These are phyloP conservation scores for Ilex aquifolium DNA, from an alignment of 257 asterid species.

Conservation along the genomic window DNA sequence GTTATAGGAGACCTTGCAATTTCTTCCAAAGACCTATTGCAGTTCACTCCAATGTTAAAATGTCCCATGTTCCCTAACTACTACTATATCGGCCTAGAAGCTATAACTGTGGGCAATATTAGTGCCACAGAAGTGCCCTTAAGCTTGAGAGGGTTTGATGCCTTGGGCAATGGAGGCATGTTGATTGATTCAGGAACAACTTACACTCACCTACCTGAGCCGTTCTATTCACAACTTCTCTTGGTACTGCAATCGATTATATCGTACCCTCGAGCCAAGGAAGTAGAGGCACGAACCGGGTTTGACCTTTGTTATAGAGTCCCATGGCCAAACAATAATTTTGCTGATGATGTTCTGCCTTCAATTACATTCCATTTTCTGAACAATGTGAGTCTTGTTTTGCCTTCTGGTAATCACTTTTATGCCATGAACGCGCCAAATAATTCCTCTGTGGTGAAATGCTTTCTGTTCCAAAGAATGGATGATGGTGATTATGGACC, in stretches of 20 bases:
- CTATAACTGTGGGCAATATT: constrained; percentile 34
- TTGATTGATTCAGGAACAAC: constrained; percentile 75
- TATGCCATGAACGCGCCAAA: constrained; percentile 60
- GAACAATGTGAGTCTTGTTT: constrained; percentile 40
- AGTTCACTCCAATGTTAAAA: constrained; percentile 64
- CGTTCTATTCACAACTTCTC: constrained; percentile 47
- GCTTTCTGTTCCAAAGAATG: constrained; percentile 57
- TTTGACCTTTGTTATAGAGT: constrained; percentile 55
- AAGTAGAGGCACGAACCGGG: constrained; percentile 46
- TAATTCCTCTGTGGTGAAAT: constrained; percentile 50
- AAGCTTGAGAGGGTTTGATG: constrained; percentile 46
- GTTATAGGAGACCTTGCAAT: constrained; percentile 60
- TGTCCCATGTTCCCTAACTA: constrained; percentile 52
- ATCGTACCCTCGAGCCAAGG: constrained; percentile 39
- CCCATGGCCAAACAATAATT: constrained; percentile 31
- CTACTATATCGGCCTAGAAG: constrained; percentile 62
- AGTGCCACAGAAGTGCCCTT: constrained; percentile 28
- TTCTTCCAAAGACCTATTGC: constrained; percentile 47
- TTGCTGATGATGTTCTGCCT: constrained; percentile 39
- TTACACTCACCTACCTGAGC: constrained; percentile 59
- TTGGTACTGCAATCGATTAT: constrained; percentile 29
- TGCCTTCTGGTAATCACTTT: constrained; percentile 50
- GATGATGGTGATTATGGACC: constrained; percentile 48
- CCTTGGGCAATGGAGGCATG: constrained; percentile 63
- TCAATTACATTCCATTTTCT: constrained; percentile 52